Base-by-base conservation (phyloP, 768 basidiomycete genomes). In the Dioszegia hungarica region DNA sequence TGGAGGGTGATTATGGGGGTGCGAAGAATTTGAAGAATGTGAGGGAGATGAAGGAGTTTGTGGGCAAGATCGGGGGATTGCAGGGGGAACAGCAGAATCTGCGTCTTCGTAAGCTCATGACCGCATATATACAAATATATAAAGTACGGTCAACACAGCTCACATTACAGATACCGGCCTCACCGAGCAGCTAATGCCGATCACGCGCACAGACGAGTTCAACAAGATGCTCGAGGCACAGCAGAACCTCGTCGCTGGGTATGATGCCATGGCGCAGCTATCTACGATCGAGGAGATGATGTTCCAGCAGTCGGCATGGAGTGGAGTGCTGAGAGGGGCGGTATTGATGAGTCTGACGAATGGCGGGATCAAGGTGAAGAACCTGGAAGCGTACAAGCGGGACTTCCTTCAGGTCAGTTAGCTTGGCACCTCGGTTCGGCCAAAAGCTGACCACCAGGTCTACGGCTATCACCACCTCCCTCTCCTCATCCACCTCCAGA, bases 171-270 rank as follows among this genome's bases (percentile, higher is more conserved):
- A 99, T 75, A 98, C 92, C 54, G 88, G 88, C 28, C 73, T 99
- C 43, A 93, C 90, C n/a, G 95, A 98, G 77, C 79, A 91, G 71
- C 80, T 99, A 39, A 84, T 91, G 58, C 85, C 88, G 22, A 79
- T 86, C 57, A 98, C 93, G 1, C 81, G 84, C 51, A 88, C 88
- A 14, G 88, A 94, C 37, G 78, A 86, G 43, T 99, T 99, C 78
- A 90, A 91, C 77, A 87, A 85, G 69, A 88, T 86, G 11, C 80
- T 99, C 10, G 93, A 98, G 78, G 87, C 95, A 14, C 94, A 98
- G 70, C 95, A 98, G 75, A 98, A 98, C 75, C 81, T 99, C n/a
- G 82, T 98, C 28, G 90, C 92, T 6, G 93, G 91, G 6, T 91
- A 93, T 69, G 88, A 97, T 66, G 79, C 87, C 25, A 78, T 84